Conservation (phyloP, 805 yeast species). For the Sugiyamaella chiloensis region DNA sequence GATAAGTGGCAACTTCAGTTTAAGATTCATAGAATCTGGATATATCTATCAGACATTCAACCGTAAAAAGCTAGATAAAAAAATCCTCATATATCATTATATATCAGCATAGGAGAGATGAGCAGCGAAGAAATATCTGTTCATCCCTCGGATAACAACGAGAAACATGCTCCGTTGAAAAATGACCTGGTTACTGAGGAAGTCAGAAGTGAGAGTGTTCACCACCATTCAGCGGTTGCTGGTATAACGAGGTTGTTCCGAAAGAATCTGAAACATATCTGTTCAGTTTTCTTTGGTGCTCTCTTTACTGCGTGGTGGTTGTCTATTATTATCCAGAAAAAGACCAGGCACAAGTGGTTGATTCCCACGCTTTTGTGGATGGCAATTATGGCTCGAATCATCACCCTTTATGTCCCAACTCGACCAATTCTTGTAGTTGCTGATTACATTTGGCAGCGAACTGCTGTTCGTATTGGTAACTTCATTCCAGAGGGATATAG, state of each 20-base stretch:
- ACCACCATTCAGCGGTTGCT: not conserved
- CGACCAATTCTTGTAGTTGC: constrained; percentile 30
- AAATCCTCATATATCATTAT: too few species aligned
- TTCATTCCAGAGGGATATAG: constrained; percentile 44
- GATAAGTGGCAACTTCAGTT: too few species aligned
- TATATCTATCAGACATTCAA: too few species aligned
- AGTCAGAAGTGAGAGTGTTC: not conserved
- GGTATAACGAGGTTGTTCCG: not conserved
- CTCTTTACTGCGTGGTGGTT: constrained; percentile 58
- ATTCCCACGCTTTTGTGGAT: constrained; percentile 55
- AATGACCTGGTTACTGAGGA: not conserved
- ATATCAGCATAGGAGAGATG: too few species aligned
- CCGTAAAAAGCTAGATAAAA: too few species aligned
- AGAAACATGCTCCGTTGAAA: not conserved
- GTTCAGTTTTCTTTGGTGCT: constrained; percentile 33
- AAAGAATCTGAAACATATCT: not conserved
- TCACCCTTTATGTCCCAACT: constrained; percentile 48
- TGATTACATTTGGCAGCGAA: constrained; percentile 33
- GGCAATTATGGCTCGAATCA: constrained; percentile 48
- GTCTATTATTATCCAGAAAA: constrained; percentile 49
- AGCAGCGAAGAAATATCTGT: too few species aligned
- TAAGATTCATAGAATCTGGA: too few species aligned
- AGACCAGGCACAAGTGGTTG: constrained; percentile 52
- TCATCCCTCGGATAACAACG: not conserved
- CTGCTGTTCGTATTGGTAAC: constrained; percentile 28